Evolutionary conservation across 176 grass and related monocot genomes (phyloP), one percentile per base, ranked within the genome.

Genomic region (Bothriochloa decipiens): DNA sequence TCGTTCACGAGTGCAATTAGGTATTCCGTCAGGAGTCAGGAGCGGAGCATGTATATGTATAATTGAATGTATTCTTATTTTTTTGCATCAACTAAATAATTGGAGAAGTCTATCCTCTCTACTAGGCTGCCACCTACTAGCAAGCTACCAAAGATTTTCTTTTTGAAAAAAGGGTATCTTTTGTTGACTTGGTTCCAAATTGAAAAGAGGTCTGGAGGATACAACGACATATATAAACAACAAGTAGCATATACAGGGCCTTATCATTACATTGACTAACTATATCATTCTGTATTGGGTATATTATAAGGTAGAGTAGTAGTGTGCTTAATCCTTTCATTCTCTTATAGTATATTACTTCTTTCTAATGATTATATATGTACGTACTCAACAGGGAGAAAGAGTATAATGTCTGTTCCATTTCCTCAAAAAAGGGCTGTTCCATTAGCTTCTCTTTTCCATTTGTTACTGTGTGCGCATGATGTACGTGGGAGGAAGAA

Each of bases 251-350:
- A n/a, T 57, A 55, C 5, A 23, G 28, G 73, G n/a, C 45, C 12
- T 74, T 50, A 10, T 87, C 86, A 82, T 77, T 66, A 58, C 26
- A 26, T 27, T 57, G 52, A 81, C 36, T 71, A 68, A 57, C 20
- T 45, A 28, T 8, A 78, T 27, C 60, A 76, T 67, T 52, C 43
- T 23, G 20, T 86, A 64, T 72, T 22, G 39, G 42, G 27, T 27
- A 46, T 72, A 72, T 43, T 41, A 41, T 41, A 41, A 41, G 39
- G 33, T 35, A 35, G 4, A 35, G 33, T 35, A 35, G 33, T 35
- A 35, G 33, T 35, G 33, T 35, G 33, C 33, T 35, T 35, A 35
- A 1, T 35, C 33, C 33, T 35, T 35, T 4, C 33, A 35, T 35
- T 35, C 33, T 35, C 33, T 35, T 35, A 35, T 35, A 2, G 4